A percentile compares a stretch with the other conserved stretches of the same genome.
phyloP scores from a whole-genome alignment of 345 rosid species.

The Litchi chinensis region DNA sequence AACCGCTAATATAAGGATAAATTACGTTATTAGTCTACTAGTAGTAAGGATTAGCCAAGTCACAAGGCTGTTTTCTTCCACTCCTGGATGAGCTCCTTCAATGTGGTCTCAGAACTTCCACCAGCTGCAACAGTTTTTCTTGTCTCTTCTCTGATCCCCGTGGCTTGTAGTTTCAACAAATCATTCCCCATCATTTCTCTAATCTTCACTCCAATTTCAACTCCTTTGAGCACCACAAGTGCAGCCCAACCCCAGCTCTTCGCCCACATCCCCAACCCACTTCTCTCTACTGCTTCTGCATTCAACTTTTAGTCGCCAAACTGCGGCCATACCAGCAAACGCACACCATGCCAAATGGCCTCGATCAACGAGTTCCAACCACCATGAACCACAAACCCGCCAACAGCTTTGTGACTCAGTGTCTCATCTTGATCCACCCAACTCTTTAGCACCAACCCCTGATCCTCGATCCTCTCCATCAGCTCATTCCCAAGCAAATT shows the following conservation, averaged over 20 bases:
- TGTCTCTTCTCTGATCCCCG: constrained; percentile 33
- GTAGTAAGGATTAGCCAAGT: too few species aligned
- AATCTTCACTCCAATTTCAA: constrained; percentile 38
- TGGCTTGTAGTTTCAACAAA: constrained; percentile 23
- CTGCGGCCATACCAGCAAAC: constrained; percentile 47
- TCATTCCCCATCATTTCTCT: constrained; percentile 37
- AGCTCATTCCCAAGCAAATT: constrained; percentile 37
- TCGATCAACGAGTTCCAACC: constrained; percentile 56
- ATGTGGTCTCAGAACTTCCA: constrained; percentile 24
- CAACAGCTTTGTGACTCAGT: constrained; percentile 37
- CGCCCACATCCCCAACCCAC: constrained; percentile 37
- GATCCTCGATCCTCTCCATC: constrained; percentile 13
- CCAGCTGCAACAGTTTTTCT: constrained; percentile 31
- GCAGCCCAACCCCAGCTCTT: constrained; percentile 38
- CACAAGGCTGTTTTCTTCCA: not conserved
- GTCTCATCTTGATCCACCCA: constrained; percentile 50
- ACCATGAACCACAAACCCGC: constrained; percentile 43
- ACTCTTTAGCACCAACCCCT: constrained; percentile 37
- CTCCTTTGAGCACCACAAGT: constrained; percentile 30
- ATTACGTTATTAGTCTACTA: too few species aligned
- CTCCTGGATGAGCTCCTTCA: constrained; percentile 8
- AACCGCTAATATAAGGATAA: too few species aligned
- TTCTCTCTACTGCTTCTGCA: constrained; percentile 31
- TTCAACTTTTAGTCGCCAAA: constrained; percentile 51
- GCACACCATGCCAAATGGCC: constrained; percentile 43